Evolutionary conservation across 805 yeast genomes (phyloP).

Genomic region (Lipomyces sp.): DNA sequence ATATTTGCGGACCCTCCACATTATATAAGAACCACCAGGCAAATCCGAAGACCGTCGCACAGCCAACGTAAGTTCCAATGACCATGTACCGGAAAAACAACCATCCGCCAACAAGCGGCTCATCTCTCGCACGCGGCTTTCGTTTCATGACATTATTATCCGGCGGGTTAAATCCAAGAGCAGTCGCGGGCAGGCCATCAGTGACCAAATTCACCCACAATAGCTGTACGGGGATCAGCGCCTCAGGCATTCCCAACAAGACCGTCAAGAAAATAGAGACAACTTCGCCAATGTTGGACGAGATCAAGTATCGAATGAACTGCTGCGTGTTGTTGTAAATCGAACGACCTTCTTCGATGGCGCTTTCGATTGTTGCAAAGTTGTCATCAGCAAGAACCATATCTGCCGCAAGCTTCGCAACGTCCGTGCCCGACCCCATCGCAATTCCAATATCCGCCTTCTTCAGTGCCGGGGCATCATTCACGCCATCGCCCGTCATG

Average conservation of each 20-base stretch:
- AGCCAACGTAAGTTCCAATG: slow-evolving; percentile 43
- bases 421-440: slow-evolving; percentile 63
- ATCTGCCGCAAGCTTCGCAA: slow-evolving; percentile 58
- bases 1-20: slow-evolving; percentile 40
- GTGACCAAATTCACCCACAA: slow-evolving; percentile 58
- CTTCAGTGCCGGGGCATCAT: slow-evolving; percentile 62
- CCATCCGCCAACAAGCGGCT: slow-evolving; percentile 43
- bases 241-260: slow-evolving; percentile 51
- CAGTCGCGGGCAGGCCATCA: slow-evolving; percentile 60
- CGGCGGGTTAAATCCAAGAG: slow-evolving; percentile 50
- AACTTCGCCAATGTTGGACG: slow-evolving; percentile 56
- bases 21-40: slow-evolving; percentile 43
- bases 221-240: slow-evolving; percentile 55
- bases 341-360: slow-evolving; percentile 55
- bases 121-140: slow-evolving; percentile 41
- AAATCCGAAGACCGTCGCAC: slow-evolving; percentile 45
- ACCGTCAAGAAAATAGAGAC: slow-evolving; percentile 56
- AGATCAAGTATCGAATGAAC: slow-evolving; percentile 46
- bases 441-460: slow-evolving; percentile 63
- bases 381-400: slow-evolving; percentile 54
- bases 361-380: slow-evolving; percentile 55
- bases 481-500: slow-evolving; percentile 65
- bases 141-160: slow-evolving; percentile 41
- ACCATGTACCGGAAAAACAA: slow-evolving; percentile 42
- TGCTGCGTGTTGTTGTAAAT: slow-evolving; percentile 45